These are phyloP conservation scores for Zygoascus tannicola DNA, from an alignment of 805 yeast genomes.

Conservation along the genomic window DNA sequence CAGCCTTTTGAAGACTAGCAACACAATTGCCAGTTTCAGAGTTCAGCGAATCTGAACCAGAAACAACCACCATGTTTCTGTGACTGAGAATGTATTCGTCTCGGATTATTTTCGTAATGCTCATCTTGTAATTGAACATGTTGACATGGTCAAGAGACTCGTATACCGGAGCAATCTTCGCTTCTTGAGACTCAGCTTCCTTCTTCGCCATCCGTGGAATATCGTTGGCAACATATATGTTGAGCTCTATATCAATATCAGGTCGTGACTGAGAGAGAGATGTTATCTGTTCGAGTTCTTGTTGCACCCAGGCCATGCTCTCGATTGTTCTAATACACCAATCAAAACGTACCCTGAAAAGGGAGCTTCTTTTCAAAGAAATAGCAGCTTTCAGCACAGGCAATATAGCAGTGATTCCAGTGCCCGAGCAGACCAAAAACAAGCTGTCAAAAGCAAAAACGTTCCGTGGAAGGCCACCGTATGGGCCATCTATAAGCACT, in stretches of 20 bases:
- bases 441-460: constrained; percentile 44
- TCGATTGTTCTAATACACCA: background rate
- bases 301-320: background rate
- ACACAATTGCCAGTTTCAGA: background rate
- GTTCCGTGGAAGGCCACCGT: constrained; percentile 44
- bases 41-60: background rate
- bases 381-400: background rate
- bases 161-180: background rate
- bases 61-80: background rate
- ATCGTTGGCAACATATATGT: background rate
- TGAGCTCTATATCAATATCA: background rate
- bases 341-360: background rate
- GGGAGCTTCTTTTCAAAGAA: background rate
- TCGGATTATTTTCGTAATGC: background rate
- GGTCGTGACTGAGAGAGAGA: background rate
- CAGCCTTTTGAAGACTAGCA: background rate
- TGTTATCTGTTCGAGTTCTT: background rate
- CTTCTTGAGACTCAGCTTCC: background rate
- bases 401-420: constrained; percentile 58
- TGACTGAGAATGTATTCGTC: background rate
- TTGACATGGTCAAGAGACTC: background rate
- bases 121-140: background rate
- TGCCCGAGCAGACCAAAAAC: constrained; percentile 63
- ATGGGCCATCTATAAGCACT: constrained; percentile 58
- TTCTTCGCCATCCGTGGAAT: too few relatives aligned